These are phyloP conservation scores for Candida schatavii DNA, from an alignment of 805 yeast genomes.

Conservation along the genomic window DNA sequence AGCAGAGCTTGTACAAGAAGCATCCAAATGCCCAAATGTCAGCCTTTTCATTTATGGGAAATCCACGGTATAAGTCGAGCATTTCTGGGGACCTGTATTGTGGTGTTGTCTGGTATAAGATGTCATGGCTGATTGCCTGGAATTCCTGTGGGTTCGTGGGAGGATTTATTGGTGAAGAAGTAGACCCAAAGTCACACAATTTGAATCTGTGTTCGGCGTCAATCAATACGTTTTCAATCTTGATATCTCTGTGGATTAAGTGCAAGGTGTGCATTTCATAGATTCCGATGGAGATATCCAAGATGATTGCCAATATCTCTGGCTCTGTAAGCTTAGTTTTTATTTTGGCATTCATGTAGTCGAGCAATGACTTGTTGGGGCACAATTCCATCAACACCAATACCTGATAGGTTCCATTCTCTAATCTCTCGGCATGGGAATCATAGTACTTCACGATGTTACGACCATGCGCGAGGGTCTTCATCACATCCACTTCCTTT, in stretches of 20 bases:
- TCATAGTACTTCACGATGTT: constrained; percentile 70
- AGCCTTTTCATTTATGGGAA: constrained; percentile 85
- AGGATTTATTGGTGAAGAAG: constrained; percentile 63
- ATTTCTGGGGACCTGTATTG: constrained; percentile 96
- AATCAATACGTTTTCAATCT: constrained; percentile 90
- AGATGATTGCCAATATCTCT: constrained; percentile 81
- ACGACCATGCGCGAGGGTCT: constrained; percentile 52
- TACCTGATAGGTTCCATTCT: constrained; percentile 68
- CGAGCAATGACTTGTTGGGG: constrained; percentile 80
- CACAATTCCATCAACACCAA: constrained; percentile 91
- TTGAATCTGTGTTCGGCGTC: constrained; percentile 69
- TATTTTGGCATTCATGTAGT: constrained; percentile 84
- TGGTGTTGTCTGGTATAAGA: constrained; percentile 88
- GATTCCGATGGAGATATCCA: constrained; percentile 75
- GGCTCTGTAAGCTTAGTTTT: constrained; percentile 71
- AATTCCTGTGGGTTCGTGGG: constrained; percentile 75
- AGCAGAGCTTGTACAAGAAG: constrained; percentile 84
- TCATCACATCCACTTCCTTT: constrained; percentile 80
- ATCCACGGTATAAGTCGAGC: constrained; percentile 81
- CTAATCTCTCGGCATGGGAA: constrained; percentile 67
- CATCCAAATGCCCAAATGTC: constrained; percentile 98
- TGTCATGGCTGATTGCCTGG: constrained; percentile 75
- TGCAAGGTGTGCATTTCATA: constrained; percentile 81
- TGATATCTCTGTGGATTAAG: constrained; percentile 87
- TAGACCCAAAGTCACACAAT: constrained; percentile 92